These are phyloP conservation scores for Penicillium sp. DNA, from an alignment of 2,329 filamentous ascomycete species.

Conservation along the genomic window DNA sequence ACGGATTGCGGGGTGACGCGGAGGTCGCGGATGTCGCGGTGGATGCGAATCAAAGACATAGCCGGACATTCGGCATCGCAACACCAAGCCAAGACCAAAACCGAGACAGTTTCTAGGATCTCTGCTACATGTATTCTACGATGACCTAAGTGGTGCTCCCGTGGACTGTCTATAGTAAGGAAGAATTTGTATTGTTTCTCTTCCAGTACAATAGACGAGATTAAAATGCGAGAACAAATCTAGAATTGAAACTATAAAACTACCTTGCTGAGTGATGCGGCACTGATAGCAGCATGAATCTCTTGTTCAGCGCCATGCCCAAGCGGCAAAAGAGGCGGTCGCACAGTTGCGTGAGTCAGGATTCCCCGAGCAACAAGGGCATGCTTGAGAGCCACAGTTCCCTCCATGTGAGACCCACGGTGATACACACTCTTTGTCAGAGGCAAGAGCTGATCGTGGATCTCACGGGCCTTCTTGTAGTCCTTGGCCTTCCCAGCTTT, in stretches of 20 bases:
- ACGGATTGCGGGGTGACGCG: no score
- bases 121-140: no score
- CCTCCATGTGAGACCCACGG: slow-evolving; percentile 58
- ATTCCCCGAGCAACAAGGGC: slow-evolving; percentile 55
- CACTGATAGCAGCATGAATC: slow-evolving; percentile 18
- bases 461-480: slow-evolving; percentile 49
- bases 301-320: slow-evolving; percentile 18
- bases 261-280: slow-evolving; percentile 13
- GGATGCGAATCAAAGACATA: no score
- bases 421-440: slow-evolving; percentile 58
- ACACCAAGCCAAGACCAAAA: no score
- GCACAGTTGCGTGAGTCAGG: slow-evolving; percentile 51
- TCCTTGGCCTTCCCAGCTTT: slow-evolving; percentile 53
- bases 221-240: no score
- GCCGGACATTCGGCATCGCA: no score
- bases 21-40: no score
- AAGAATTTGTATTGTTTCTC: no score
- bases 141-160: no score
- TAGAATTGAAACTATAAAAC: slow-evolving; percentile 31
- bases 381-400: slow-evolving; percentile 55
- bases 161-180: no score
- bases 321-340: slow-evolving; percentile 49
- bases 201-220: no score
- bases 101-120: no score
- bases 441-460: slow-evolving; percentile 55